These are phyloP conservation scores for Boechera stricta DNA, from an alignment of 345 rosid genomes.

Conservation along the genomic window DNA sequence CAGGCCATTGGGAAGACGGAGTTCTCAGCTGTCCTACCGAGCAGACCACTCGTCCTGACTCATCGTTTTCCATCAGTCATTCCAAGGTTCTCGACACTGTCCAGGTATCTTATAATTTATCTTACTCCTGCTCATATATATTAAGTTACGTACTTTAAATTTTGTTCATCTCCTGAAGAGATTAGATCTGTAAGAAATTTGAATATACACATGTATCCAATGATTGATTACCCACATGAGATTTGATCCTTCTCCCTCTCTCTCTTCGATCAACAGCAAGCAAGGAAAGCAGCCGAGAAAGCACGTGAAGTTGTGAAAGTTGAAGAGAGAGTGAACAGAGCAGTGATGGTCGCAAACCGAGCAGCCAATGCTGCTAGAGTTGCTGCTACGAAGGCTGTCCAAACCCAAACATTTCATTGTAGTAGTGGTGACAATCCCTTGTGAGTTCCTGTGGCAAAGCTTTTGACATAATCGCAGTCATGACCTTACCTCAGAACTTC, in stretches of 20 bases:
- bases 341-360: conserved; percentile 68
- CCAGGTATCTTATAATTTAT: conserved; percentile 58
- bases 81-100: conserved; percentile 88
- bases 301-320: conserved; percentile 58
- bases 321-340: conserved; percentile 74
- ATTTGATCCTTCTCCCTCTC: conserved; percentile 8
- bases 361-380: conserved; percentile 92
- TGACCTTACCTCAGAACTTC: conserved; percentile 19
- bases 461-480: conserved; percentile 34
- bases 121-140: conserved; percentile 17
- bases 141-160: background rate
- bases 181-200: background rate
- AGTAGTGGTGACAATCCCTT: conserved; percentile 43
- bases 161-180: conserved; percentile 9
- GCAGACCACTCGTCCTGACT: conserved; percentile 59
- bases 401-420: conserved; percentile 54
- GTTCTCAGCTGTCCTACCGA: conserved; percentile 46
- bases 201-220: background rate
- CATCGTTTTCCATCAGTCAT: conserved; percentile 81
- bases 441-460: conserved; percentile 32
- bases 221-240: conserved; percentile 25
- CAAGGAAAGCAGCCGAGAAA: conserved; percentile 65
- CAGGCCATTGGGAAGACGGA: conserved; percentile 80
- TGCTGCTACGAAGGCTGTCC: conserved; percentile 79
- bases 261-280: conserved; percentile 59